These are phyloP conservation scores for Dentipellis sp. DNA, from an alignment of 768 basidiomycete species.

Conservation along the genomic window DNA sequence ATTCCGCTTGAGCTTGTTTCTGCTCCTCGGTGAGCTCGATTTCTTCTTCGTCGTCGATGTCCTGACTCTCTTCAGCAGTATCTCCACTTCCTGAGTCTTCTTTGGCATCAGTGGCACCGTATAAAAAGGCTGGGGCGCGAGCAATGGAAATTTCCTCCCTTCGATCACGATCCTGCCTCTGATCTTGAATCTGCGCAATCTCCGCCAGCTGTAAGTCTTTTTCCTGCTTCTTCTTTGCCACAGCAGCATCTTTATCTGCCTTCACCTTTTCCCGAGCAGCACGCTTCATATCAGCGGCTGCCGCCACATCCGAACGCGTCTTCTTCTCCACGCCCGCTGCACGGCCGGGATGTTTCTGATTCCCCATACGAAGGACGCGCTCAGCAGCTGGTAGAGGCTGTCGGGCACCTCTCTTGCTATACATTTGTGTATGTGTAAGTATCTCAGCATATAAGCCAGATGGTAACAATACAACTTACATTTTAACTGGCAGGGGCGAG, in stretches of 20 bases:
- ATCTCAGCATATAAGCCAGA: background rate
- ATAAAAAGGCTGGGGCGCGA: no score
- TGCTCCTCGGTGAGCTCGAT: no score
- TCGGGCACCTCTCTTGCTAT: constrained; percentile 4
- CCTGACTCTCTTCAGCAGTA: constrained; percentile 46
- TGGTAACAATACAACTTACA: no score
- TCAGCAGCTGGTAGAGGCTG: background rate
- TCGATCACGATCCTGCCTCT: no score
- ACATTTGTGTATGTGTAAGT: background rate
- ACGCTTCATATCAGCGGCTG: background rate
- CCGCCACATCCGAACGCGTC: background rate
- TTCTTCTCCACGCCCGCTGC: background rate
- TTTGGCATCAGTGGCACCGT: constrained; percentile 20
- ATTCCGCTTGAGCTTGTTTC: no score
- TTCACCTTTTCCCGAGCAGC: background rate
- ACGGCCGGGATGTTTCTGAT: background rate
- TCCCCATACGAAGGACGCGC: background rate
- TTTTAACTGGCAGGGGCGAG: no score
- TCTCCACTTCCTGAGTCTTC: no score
- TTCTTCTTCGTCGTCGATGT: no score
- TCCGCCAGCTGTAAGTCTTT: no score
- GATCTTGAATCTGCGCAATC: no score
- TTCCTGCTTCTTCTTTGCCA: no score
- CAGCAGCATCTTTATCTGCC: background rate
- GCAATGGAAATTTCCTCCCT: no score